phyloP scores from a whole-genome alignment of 148 eudicot species.

The Limonium bicolor region DNA sequence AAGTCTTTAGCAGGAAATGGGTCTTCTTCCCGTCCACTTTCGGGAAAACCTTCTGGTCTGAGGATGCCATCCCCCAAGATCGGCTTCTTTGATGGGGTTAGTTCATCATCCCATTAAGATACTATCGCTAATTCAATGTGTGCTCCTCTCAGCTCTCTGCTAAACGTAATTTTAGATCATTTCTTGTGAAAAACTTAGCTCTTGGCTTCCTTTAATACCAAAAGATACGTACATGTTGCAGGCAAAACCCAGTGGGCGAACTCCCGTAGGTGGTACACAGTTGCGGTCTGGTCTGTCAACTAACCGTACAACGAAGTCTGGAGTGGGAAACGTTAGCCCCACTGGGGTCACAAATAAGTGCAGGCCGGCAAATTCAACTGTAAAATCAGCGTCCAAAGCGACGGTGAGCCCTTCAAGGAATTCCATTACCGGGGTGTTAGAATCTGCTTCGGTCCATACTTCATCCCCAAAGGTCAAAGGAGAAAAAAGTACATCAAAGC shows the following conservation, averaged over 20 bases:
- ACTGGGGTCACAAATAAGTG: conserved; percentile 26
- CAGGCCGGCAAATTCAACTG: conserved; percentile 18
- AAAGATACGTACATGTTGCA: conserved; percentile 12
- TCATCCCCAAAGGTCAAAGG: too few relatives aligned
- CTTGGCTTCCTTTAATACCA: conserved; percentile 2
- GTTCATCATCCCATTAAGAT: conserved; percentile 12
- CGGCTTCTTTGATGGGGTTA: conserved; percentile 95
- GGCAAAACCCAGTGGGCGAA: conserved; percentile 42
- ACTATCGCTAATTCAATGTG: not conserved
- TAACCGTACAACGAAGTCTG: conserved; percentile 23
- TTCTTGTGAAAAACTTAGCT: not conserved
- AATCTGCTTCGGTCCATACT: too few relatives aligned
- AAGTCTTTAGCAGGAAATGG: conserved; percentile 20
- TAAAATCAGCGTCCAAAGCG: too few relatives aligned
- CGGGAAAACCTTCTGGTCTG: conserved; percentile 74
- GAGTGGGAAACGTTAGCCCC: conserved; percentile 20
- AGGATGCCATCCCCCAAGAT: conserved; percentile 89
- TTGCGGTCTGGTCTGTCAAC: conserved; percentile 34
- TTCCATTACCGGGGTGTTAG: too few relatives aligned
- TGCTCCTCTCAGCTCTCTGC: not conserved
- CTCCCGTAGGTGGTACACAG: conserved; percentile 35
- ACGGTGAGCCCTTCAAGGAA: too few relatives aligned
- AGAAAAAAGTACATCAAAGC: too few relatives aligned
- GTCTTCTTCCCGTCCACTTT: conserved; percentile 16
- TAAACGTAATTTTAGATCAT: not conserved